Evolutionary conservation across 108 stramenopile genomes (phyloP).

Genomic region (Seminavis robusta): DNA sequence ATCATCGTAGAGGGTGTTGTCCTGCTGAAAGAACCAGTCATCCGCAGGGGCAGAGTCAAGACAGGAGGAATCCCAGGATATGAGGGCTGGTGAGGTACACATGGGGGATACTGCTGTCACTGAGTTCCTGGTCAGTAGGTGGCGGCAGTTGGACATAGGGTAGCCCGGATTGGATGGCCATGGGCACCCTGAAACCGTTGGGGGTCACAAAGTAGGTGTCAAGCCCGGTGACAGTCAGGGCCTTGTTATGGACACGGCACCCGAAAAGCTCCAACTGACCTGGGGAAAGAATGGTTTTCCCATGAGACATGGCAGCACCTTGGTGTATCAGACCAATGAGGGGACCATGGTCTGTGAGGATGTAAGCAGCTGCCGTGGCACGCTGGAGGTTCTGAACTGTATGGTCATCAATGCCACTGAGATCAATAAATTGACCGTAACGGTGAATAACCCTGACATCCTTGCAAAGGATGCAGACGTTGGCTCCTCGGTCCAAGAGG

Average conservation of each 20-base stretch:
- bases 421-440: conserved; percentile 6
- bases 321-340: conserved; percentile 27
- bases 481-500: conserved; percentile 38
- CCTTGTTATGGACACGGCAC: conserved; percentile 15
- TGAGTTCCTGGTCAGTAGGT: too few relatives aligned
- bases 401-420: conserved; percentile 35
- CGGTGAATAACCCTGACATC: conserved; percentile 8
- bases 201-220: too few relatives aligned
- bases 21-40: too few relatives aligned
- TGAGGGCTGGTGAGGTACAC: not conserved
- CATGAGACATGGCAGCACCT: conserved; percentile 17
- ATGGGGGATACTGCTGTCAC: too few relatives aligned
- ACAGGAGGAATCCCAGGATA: conserved; percentile 11
- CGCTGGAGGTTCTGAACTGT: conserved; percentile 3
- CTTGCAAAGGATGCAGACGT: conserved; percentile 23
- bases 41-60: too few relatives aligned
- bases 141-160: too few relatives aligned
- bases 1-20: too few relatives aligned
- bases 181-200: too few relatives aligned
- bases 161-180: too few relatives aligned
- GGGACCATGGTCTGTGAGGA: conserved; percentile 6
- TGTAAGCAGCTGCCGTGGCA: conserved; percentile 21
- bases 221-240: too few relatives aligned
- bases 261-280: conserved; percentile 17
- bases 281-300: conserved; percentile 24